Evolutionary conservation across 148 eudicot species (phyloP).

Genomic region (Drosera capensis): DNA sequence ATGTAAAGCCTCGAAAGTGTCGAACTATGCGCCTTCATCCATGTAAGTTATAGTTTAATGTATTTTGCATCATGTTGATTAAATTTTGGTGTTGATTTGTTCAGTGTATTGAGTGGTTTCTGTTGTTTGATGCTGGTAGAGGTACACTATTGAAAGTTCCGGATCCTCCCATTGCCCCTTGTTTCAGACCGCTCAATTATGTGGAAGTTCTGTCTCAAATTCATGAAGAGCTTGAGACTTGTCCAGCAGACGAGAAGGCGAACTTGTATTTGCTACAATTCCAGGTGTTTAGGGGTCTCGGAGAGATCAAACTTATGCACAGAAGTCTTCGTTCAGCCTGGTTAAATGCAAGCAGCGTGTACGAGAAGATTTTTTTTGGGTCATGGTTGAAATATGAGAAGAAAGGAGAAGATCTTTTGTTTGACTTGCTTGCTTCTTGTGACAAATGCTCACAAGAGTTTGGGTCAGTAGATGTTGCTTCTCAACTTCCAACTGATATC

Average conservation of each 20-base stretch:
- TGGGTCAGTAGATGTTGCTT: conserved; percentile 55
- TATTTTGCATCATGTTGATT: neutral
- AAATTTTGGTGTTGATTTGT: neutral
- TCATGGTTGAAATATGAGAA: conserved; percentile 94
- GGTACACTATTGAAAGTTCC: conserved; percentile 88
- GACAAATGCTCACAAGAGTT: conserved; percentile 62
- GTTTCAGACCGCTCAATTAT: conserved; percentile 83
- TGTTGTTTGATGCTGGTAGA: conserved; percentile 24
- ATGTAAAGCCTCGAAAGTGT: conserved; percentile 53
- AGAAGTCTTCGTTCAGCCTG: conserved; percentile 87
- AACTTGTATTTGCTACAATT: conserved; percentile 64
- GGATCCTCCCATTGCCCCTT: conserved; percentile 67
- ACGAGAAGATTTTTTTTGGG: conserved; percentile 70
- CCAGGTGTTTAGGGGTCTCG: conserved; percentile 92
- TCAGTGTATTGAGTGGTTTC: conserved; percentile 1
- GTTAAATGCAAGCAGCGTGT: conserved; percentile 55
- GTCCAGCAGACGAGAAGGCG: conserved; percentile 46
- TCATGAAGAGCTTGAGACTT: conserved; percentile 82
- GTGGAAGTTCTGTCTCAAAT: conserved; percentile 89
- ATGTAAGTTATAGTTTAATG: conserved; percentile 35
- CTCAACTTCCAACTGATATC: conserved; percentile 30
- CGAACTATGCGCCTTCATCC: conserved; percentile 57
- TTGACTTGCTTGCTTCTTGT: conserved; percentile 59
- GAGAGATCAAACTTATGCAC: conserved; percentile 76
- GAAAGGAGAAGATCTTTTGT: conserved; percentile 68